A percentile compares a stretch with the other conserved stretches of the same genome.
These are phyloP conservation scores for Helicosporidium sp. DNA, from an alignment of 139 green algal genomes.

Conservation along the genomic window DNA sequence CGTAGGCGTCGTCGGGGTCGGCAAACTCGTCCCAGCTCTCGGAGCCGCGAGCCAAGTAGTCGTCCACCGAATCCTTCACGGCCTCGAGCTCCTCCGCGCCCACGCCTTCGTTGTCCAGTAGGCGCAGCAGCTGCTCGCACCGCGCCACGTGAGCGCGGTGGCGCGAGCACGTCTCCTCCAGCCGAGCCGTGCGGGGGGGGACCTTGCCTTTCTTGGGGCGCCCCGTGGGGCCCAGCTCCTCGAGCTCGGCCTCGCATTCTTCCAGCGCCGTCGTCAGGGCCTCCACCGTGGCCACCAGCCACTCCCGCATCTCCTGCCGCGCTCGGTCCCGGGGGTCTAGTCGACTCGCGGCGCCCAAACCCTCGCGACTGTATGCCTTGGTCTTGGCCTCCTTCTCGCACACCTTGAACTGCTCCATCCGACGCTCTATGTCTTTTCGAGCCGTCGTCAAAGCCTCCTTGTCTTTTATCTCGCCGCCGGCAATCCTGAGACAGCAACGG, in stretches of 20 bases:
- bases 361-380: conserved; percentile 81
- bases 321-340: conserved; percentile 72
- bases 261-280: conserved; percentile 63
- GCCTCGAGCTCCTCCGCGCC: conserved; percentile 46
- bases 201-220: conserved; percentile 54
- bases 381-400: conserved; percentile 94
- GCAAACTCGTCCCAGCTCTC: conserved; percentile 57
- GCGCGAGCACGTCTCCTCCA: conserved; percentile 44
- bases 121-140: conserved; percentile 66
- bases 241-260: conserved; percentile 78
- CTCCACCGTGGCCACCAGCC: conserved; percentile 70
- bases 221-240: conserved; percentile 43
- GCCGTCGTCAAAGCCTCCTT: conserved; percentile 66
- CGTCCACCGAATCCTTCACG: conserved; percentile 67
- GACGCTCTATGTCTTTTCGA: conserved; percentile 72
- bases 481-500: conserved; percentile 31
- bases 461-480: conserved; percentile 86
- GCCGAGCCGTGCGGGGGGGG: conserved; percentile 20
- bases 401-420: conserved; percentile 96
- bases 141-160: conserved; percentile 64
- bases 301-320: conserved; percentile 66
- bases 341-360: conserved; percentile 36
- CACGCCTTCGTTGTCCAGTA: conserved; percentile 83
- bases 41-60: conserved; percentile 63
- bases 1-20: conserved; percentile 24